Conservation (phyloP, 176 grass and related monocot genomes). For the Avena eriantha region DNA sequence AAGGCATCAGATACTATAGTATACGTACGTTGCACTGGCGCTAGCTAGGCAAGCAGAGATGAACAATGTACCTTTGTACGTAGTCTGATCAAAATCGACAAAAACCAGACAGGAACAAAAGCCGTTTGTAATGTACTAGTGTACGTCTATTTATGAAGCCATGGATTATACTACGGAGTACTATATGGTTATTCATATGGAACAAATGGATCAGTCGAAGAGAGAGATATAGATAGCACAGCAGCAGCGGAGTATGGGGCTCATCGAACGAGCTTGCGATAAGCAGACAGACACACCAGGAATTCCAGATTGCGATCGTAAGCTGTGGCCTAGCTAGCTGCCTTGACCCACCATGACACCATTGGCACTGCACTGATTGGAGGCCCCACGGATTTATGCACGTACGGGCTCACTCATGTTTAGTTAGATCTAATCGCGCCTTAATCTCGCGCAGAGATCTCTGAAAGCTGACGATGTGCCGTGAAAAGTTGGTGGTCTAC, state of each 20-base stretch:
- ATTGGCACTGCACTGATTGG: conserved; percentile 19
- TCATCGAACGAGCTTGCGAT: conserved; percentile 28
- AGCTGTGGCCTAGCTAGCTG: conserved; percentile 50
- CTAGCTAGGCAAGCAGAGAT: not conserved
- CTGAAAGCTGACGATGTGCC: not conserved
- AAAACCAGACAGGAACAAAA: not conserved
- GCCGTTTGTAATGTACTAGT: not conserved
- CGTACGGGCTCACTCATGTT: conserved; percentile 19
- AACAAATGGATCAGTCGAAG: not conserved
- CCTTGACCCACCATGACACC: conserved; percentile 36
- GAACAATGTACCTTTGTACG: conserved; percentile 34
- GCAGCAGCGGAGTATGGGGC: conserved; percentile 45
- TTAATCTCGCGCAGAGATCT: conserved; percentile 18
- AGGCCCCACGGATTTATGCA: conserved; percentile 35
- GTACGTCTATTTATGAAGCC: not conserved
- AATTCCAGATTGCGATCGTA: conserved; percentile 49
- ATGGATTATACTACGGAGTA: not conserved
- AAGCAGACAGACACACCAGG: conserved; percentile 32
- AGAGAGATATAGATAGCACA: not conserved
- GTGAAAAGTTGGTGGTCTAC: conserved; percentile 31
- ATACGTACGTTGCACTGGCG: not conserved
- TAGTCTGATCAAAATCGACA: conserved; percentile 35
- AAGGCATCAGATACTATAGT: not conserved
- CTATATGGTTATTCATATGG: not conserved
- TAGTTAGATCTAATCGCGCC: conserved; percentile 26